Base-by-base conservation (phyloP, 345 rosid genomes). In the Pugionium cornutum region DNA sequence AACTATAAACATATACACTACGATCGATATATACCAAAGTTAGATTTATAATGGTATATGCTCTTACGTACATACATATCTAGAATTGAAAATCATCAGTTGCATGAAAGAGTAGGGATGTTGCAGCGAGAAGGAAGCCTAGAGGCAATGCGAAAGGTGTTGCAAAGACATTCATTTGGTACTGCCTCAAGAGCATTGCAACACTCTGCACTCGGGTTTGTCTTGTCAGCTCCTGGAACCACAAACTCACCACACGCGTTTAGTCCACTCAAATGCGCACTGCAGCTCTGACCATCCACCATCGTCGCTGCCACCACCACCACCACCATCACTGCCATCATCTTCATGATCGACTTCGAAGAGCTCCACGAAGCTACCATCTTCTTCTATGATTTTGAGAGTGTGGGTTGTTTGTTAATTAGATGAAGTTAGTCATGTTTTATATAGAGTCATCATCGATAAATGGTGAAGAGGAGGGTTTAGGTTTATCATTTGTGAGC, bases 81-180 rank as follows among this genome's bases (percentile, higher is more conserved):
- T 34, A 34, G 5, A 34, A 34, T 5, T 3, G 36, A 3, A 34
- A 34, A 33, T 66, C 66, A 79, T 66, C 76, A 81, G 79, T 47
- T 70, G 39, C 67, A 92, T 3, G 76, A 39, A 71, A 84, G 68
- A 9, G 91, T 41, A 26, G 92, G 87, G 62, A 89, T 58, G 65
- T 66, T 83, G 86, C 98, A 89, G 6, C 67, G 83, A 46, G 80
- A 61, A 37, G 98, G 97, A 60, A 92, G 92, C 44, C 81, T 83
- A 40, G 89, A 70, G 0, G 89, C 88, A 40, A 92, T 79, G 51
- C 86, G 83, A 42, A 92, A 62, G 37, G 98, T 87, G 91, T 53
- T 87, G 83, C 98, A 89, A 62, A 92, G 73, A 69, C 97, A 92
- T 64, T 86, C 89, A 9, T 58, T 77, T 3, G 82, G 78, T 10